A percentile compares a stretch with the other conserved stretches of the same genome.
Evolutionary conservation across 208 protist genomes (phyloP).

Genomic region (Leishmania mexicana): DNA sequence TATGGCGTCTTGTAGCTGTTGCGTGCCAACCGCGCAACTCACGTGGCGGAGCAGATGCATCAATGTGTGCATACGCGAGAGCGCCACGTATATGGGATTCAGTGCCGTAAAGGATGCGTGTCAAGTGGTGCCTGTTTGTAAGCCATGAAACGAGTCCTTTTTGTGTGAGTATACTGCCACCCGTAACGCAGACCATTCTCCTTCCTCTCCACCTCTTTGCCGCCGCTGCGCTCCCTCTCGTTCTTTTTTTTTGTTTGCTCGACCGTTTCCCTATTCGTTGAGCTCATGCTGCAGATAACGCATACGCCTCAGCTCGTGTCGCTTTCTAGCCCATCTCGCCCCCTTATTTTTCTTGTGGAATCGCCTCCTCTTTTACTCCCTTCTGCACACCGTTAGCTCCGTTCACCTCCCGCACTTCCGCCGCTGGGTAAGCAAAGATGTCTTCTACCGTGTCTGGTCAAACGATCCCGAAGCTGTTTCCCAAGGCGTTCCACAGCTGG

Average conservation of each 20-base stretch:
- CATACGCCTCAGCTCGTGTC: neutral
- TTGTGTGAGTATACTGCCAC: neutral
- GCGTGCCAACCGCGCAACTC: neutral
- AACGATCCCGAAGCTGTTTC: slow-evolving; percentile 79
- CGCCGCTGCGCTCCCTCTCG: neutral
- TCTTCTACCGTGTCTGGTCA: slow-evolving; percentile 43
- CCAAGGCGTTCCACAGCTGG: slow-evolving; percentile 74
- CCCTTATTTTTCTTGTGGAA: neutral
- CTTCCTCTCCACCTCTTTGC: neutral
- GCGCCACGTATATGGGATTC: neutral
- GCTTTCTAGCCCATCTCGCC: neutral
- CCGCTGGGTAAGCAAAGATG: slow-evolving; percentile 29
- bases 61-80: neutral
- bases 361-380: neutral
- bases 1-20: neutral
- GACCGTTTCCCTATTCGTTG: neutral
- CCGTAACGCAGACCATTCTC: neutral
- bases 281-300: no score
- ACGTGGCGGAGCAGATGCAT: neutral
- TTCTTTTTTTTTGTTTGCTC: neutral
- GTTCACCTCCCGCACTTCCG: neutral
- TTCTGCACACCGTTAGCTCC: neutral
- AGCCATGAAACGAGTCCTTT: neutral
- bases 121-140: neutral
- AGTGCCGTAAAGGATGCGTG: neutral